Evolutionary conservation across 2,329 filamentous ascomycete species (phyloP), one percentile per base, ranked within the genome.

Genomic region (Xylaria sp.): DNA sequence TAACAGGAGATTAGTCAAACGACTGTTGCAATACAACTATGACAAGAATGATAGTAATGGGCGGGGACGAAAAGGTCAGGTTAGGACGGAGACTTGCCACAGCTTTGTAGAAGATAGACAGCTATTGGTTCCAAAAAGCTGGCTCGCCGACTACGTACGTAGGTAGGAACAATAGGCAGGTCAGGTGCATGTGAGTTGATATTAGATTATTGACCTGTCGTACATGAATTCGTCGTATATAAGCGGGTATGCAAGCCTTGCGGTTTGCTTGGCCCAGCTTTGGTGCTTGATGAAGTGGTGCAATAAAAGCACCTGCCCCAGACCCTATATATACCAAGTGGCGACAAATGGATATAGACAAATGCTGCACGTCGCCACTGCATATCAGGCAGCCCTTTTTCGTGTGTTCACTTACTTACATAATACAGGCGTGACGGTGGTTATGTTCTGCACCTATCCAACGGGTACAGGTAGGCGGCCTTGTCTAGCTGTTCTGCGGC

Each of bases 231-330:
- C 23, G 23, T 28, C 3, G 5, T 28, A 31, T 46, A 46, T 46
- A 60, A 37, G 39, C 39, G 52, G 52, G 52, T 48, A 67, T 52
- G 46, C 23, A 48, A 67, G 59, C 59, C 58, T 63, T 46, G 52
- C 9, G 6, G 37, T 56, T 56, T 57, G 31, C 55, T 25, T 62
- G 64, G 57, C 9, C 25, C 10, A 57, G 51, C 25, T 44, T 46
- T 59, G 8, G 56, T 39, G 15, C 48, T 60, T 46, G 41, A 18
- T 28, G 28, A 56, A 25, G 61, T 50, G n/a, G 61, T 65, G 54
- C 41, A 46, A 39, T 1, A 31, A 58, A 28, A 50, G 37, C 23
- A 13, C 31, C 41, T 23, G n/a, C 39, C 52, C 18, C n/a, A 57
- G 20, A 18, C 23, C 5, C 50, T 52, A 10, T 9, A 37, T 37